These are phyloP conservation scores for Diversispora eburnea DNA, from an alignment of 192 early-diverging fungal genomes.

Conservation along the genomic window DNA sequence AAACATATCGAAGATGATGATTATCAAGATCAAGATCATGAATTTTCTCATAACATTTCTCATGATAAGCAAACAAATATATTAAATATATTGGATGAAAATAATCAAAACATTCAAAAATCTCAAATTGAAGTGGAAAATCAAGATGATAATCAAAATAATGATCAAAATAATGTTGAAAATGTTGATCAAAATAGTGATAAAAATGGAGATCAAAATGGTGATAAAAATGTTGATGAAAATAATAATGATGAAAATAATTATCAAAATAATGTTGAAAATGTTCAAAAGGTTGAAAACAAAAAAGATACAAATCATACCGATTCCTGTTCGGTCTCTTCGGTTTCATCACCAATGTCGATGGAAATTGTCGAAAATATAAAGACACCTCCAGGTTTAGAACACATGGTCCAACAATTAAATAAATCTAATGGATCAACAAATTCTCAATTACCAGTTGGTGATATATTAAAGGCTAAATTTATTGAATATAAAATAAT, in stretches of 20 bases:
- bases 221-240: no score
- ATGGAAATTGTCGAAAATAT: constrained; percentile 14
- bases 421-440: constrained; percentile 27
- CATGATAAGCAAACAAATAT: background rate
- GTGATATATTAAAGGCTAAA: constrained; percentile 69
- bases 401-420: constrained; percentile 28
- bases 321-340: background rate
- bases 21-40: constrained; percentile 13
- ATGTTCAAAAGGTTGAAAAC: background rate
- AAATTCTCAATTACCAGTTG: constrained; percentile 50
- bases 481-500: constrained; percentile 64
- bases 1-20: constrained; percentile 23
- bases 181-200: no score
- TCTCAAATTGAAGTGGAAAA: background rate
- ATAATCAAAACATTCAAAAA: background rate
- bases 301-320: background rate
- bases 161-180: background rate
- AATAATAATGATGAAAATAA: no score
- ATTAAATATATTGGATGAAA: no score
- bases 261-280: no score
- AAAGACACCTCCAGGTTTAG: constrained; percentile 8
- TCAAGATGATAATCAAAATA: background rate
- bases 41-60: background rate
- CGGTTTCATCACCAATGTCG: background rate
- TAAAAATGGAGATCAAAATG: no score